phyloP scores from a whole-genome alignment of 768 basidiomycete species.

The Agrocybe pediades region DNA sequence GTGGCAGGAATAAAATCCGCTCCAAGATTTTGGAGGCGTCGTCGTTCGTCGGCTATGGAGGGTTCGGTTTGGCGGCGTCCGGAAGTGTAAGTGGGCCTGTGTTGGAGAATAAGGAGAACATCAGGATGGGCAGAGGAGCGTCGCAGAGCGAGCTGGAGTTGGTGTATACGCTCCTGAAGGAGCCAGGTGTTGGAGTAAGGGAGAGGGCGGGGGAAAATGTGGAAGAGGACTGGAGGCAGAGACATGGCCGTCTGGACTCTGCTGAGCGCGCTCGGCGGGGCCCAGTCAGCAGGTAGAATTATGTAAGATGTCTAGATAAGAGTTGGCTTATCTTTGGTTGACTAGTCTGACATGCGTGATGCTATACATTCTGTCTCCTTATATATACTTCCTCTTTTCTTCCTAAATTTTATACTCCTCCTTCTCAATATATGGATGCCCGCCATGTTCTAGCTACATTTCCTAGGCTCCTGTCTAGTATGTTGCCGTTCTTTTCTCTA shows the following conservation, averaged over 20 bases:
- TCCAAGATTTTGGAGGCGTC: slow-evolving; percentile 71
- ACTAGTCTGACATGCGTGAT: not conserved
- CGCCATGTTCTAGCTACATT: slow-evolving; percentile 10
- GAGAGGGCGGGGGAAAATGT: slow-evolving; percentile 76
- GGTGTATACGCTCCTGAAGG: slow-evolving; percentile 73
- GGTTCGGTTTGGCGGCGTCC: slow-evolving; percentile 83
- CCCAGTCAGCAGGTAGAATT: too few species aligned
- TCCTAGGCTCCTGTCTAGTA: slow-evolving; percentile 8
- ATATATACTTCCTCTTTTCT: not conserved
- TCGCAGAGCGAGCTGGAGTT: slow-evolving; percentile 59
- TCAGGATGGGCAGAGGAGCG: slow-evolving; percentile 48
- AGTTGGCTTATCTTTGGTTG: not conserved
- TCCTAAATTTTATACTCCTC: not conserved
- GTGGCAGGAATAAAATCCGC: slow-evolving; percentile 85
- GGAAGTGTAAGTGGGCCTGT: slow-evolving; percentile 91
- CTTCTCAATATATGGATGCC: slow-evolving; percentile 13
- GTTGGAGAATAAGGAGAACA: slow-evolving; percentile 80
- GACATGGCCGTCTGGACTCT: slow-evolving; percentile 3
- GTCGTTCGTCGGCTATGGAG: slow-evolving; percentile 56
- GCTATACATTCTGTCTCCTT: not conserved
- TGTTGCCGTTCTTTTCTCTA: slow-evolving; percentile 1
- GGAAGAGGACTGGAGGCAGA: slow-evolving; percentile 70
- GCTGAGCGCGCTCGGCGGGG: too few species aligned
- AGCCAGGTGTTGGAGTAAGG: slow-evolving; percentile 71
- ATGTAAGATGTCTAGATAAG: not conserved